phyloP scores from a whole-genome alignment of 352 stramenopile genomes.

The Phytophthora boehmeriae region DNA sequence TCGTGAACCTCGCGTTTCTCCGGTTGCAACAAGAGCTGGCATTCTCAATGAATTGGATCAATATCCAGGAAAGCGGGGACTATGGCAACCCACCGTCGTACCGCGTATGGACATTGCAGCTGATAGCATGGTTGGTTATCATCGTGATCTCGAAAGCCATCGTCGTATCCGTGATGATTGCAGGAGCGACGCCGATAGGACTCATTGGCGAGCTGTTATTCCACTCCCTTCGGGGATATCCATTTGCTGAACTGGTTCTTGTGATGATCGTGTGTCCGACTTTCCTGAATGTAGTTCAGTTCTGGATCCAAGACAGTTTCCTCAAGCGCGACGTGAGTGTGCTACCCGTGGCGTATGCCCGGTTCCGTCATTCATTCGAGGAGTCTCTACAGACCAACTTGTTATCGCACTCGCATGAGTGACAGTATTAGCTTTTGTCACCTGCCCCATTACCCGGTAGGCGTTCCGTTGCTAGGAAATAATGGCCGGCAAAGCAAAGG shows the following conservation, averaged over 20 bases:
- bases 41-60: constrained; percentile 73
- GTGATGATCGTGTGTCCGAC: constrained; percentile 86
- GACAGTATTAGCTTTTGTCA: not conserved
- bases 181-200: constrained; percentile 49
- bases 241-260: constrained; percentile 72
- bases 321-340: constrained; percentile 80
- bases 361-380: constrained; percentile 69
- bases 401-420: constrained; percentile 40
- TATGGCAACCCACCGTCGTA: constrained; percentile 80
- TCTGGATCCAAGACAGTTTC: constrained; percentile 89
- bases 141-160: constrained; percentile 85
- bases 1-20: constrained; percentile 78
- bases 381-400: constrained; percentile 73
- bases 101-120: constrained; percentile 61
- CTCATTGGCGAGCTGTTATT: constrained; percentile 72
- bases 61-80: constrained; percentile 78
- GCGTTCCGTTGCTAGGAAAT: not conserved
- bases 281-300: constrained; percentile 86
- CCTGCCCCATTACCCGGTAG: not conserved
- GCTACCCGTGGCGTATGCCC: constrained; percentile 58
- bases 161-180: constrained; percentile 75
- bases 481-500: not conserved
- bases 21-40: constrained; percentile 76
- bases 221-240: constrained; percentile 59
- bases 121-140: constrained; percentile 71